phyloP scores from a whole-genome alignment of 2,329 filamentous ascomycete genomes.

The Colletotrichum sp. region DNA sequence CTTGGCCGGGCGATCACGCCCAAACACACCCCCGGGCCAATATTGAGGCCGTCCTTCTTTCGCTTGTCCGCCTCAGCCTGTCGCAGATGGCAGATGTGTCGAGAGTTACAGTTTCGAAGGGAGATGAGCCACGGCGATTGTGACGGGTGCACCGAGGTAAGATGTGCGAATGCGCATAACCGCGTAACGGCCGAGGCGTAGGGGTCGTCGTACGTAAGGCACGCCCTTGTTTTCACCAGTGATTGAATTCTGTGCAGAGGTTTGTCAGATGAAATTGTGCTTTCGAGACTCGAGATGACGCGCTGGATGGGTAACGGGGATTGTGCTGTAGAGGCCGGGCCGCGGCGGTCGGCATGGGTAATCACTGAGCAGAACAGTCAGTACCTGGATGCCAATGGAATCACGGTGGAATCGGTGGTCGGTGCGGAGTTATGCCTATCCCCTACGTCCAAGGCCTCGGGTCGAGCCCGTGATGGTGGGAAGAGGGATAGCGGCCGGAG shows the following conservation, averaged over 20 bases:
- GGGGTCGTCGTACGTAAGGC: neutral
- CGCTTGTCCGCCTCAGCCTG: constrained; percentile 6
- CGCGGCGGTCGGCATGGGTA: neutral
- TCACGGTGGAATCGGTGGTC: neutral
- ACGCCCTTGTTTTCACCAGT: neutral
- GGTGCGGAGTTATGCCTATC: constrained; percentile 18
- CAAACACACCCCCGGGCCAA: neutral
- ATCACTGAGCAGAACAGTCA: neutral
- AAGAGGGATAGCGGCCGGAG: neutral
- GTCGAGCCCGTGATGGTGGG: neutral
- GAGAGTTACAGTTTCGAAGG: neutral
- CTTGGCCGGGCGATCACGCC: neutral
- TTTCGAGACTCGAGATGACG: neutral
- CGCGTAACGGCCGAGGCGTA: neutral
- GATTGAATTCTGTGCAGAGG: neutral
- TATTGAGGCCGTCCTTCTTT: constrained; percentile 2
- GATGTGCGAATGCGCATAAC: neutral
- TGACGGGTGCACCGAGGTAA: neutral
- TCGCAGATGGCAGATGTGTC: neutral
- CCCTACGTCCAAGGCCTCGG: neutral
- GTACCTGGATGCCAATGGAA: neutral
- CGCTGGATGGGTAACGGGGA: neutral
- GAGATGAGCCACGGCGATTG: neutral
- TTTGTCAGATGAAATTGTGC: neutral
- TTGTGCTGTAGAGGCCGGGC: neutral